Evolutionary conservation across 441 rosid genomes (phyloP).

Genomic region (Pelargonium myrrhifolium): DNA sequence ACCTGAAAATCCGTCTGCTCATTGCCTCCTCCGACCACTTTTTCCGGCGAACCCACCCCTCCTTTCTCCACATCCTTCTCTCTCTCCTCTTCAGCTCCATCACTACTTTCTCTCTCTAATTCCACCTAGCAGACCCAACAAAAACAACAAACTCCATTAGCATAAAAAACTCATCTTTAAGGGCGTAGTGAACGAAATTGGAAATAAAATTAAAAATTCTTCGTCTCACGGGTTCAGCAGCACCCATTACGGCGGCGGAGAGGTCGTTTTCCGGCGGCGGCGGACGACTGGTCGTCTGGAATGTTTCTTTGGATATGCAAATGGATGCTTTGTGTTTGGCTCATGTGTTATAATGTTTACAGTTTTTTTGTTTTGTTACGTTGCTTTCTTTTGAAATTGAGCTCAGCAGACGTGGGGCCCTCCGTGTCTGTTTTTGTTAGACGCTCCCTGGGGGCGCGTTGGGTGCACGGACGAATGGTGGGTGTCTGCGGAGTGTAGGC

Average conservation of each 20-base stretch:
- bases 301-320: neutral
- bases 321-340: constrained; percentile 3
- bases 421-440: neutral
- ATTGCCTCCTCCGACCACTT: constrained; percentile 13
- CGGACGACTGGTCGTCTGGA: constrained; percentile 10
- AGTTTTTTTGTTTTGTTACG: constrained; percentile 4
- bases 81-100: constrained; percentile 14
- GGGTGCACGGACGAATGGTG: constrained; percentile 18
- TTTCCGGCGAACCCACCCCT: constrained; percentile 24
- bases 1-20: constrained; percentile 17
- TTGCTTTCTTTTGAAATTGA: neutral
- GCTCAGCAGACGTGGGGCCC: neutral
- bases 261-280: constrained; percentile 27
- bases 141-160: neutral
- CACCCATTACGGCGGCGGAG: constrained; percentile 39
- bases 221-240: constrained; percentile 40
- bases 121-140: constrained; percentile 25
- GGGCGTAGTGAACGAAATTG: neutral
- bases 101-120: constrained; percentile 11
- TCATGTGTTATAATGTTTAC: constrained; percentile 17
- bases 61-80: constrained; percentile 35
- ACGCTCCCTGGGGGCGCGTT: neutral
- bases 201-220: neutral
- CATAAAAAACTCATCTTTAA: neutral
- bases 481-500: neutral